These are phyloP conservation scores for Bromus sterilis DNA, from an alignment of 176 grass and related monocot genomes.

Conservation along the genomic window DNA sequence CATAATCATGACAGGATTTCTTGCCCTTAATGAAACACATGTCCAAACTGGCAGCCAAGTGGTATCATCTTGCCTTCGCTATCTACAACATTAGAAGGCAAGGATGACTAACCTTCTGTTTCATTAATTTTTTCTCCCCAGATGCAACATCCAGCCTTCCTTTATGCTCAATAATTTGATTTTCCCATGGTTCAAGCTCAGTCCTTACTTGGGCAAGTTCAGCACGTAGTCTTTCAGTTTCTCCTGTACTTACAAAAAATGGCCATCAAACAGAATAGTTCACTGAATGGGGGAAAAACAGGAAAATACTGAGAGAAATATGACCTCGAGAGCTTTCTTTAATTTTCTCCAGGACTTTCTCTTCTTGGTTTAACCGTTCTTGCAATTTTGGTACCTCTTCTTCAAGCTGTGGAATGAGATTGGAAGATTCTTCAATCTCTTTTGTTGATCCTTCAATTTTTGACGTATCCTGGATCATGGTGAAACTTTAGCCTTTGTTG, in stretches of 20 bases:
- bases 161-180: conserved; percentile 91
- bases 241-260: conserved; percentile 38
- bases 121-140: conserved; percentile 74
- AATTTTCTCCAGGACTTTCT: conserved; percentile 68
- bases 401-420: conserved; percentile 74
- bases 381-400: conserved; percentile 76
- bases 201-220: conserved; percentile 72
- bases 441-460: conserved; percentile 62
- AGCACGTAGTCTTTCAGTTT: conserved; percentile 69
- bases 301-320: neutral
- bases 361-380: conserved; percentile 61
- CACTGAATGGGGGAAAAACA: neutral
- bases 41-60: neutral
- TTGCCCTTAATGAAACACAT: neutral
- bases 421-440: conserved; percentile 67
- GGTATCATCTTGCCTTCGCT: neutral
- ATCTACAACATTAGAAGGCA: neutral
- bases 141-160: conserved; percentile 81
- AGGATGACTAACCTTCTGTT: conserved; percentile 60
- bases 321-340: conserved; percentile 69
- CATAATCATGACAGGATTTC: conserved; percentile 2
- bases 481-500: neutral
- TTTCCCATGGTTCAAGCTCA: conserved; percentile 97
- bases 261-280: conserved; percentile 1
- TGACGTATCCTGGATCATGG: conserved; percentile 44